These are phyloP conservation scores for Backusella australiensis DNA, from an alignment of 192 early-diverging fungal genomes.

Conservation along the genomic window DNA sequence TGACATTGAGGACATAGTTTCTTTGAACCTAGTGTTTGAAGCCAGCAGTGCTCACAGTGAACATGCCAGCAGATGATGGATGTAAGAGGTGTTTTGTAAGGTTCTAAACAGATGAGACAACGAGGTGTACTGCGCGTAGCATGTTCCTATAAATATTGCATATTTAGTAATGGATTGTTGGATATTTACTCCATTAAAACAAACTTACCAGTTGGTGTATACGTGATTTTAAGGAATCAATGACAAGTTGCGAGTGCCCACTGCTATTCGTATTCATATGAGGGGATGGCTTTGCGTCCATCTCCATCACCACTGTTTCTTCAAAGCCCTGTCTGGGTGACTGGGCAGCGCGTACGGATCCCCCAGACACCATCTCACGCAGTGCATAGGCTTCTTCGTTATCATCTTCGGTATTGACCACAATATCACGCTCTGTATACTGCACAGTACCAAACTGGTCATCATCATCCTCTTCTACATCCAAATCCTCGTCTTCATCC, in stretches of 20 bases:
- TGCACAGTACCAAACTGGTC: constrained; percentile 71
- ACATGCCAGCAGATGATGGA: constrained; percentile 93
- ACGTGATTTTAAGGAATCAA: constrained; percentile 75
- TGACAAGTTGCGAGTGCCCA: constrained; percentile 57
- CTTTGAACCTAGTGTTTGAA: constrained; percentile 79
- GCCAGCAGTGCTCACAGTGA: constrained; percentile 88
- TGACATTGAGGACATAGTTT: constrained; percentile 90
- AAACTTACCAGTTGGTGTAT: constrained; percentile 57
- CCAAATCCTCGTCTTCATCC: constrained; percentile 73
- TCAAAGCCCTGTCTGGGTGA: constrained; percentile 18
- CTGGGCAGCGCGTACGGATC: constrained; percentile 15
- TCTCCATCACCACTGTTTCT: constrained; percentile 26
- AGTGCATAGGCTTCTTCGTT: constrained; percentile 38
- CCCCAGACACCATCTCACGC: constrained; percentile 39
- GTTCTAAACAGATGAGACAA: constrained; percentile 81
- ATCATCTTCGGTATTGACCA: constrained; percentile 37
- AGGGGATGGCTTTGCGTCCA: constrained; percentile 5
- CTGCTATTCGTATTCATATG: constrained; percentile 17
- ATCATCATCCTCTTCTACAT: constrained; percentile 81
- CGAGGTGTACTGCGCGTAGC: constrained; percentile 47
- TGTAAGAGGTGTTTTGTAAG: constrained; percentile 65
- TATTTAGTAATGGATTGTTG: background rate
- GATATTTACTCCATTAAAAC: too few relatives aligned
- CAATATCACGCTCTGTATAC: constrained; percentile 71
- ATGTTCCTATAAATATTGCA: constrained; percentile 35